Evolutionary conservation across 768 basidiomycete genomes (phyloP).

Genomic region (Amanita muscaria): DNA sequence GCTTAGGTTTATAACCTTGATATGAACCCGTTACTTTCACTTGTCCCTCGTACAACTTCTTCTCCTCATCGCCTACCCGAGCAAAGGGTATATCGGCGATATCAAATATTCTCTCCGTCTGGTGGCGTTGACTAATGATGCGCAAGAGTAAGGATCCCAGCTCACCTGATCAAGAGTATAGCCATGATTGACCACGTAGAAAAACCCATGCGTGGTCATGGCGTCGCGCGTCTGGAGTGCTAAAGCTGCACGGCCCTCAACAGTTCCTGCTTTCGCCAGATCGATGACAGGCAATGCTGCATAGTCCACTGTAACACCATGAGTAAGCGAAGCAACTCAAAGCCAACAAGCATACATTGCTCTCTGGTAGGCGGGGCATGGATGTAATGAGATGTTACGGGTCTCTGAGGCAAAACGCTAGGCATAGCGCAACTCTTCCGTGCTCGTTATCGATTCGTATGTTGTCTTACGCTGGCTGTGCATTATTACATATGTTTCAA

Average conservation of each 20-base stretch:
- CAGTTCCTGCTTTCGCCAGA: slow-evolving; percentile 30
- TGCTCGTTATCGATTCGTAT: too few species aligned
- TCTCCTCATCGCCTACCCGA: slow-evolving; percentile 33
- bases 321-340: too few species aligned
- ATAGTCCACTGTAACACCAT: slow-evolving; percentile 21
- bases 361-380: slow-evolving; percentile 14
- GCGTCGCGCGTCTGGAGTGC: slow-evolving; percentile 36
- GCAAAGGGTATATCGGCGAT: slow-evolving; percentile 40
- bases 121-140: neutral
- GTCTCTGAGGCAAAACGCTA: slow-evolving; percentile 20
- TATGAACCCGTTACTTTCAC: slow-evolving; percentile 39
- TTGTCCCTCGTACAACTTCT: slow-evolving; percentile 27
- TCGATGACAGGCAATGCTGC: slow-evolving; percentile 49
- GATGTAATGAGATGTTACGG: slow-evolving; percentile 28
- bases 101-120: slow-evolving; percentile 41
- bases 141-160: neutral
- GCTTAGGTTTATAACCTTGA: slow-evolving; percentile 46
- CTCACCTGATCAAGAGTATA: slow-evolving; percentile 30
- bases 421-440: too few species aligned
- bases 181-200: slow-evolving; percentile 42
- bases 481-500: too few species aligned
- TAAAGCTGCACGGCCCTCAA: slow-evolving; percentile 29
- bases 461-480: too few species aligned
- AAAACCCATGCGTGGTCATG: slow-evolving; percentile 35
- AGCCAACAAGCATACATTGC: slow-evolving; percentile 4